Percentiles rank a stretch among this genome's conserved stretches.
These are phyloP conservation scores for Coniophora puteana DNA, from an alignment of 1,284 basidiomycete genomes.

Conservation along the genomic window DNA sequence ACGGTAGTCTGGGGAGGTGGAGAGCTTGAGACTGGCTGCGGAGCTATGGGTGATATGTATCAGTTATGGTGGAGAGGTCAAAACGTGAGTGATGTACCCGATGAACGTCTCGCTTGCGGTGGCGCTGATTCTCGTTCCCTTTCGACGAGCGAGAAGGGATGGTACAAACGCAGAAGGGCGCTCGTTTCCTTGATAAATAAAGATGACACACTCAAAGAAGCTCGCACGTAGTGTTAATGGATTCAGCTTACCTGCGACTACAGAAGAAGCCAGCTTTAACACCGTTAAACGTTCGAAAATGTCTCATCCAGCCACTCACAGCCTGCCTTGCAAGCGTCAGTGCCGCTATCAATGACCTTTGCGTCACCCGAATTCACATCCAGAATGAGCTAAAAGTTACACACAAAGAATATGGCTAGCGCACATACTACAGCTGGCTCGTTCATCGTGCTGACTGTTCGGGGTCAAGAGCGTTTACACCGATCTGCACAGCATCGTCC, in stretches of 20 bases:
- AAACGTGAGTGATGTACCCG: constrained; percentile 87
- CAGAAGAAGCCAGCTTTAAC: constrained; percentile 13
- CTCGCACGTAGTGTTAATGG: neutral
- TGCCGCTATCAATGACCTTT: constrained; percentile 86
- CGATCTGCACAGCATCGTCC: too few relatives aligned
- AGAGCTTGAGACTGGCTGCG: too few relatives aligned
- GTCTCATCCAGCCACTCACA: constrained; percentile 52
- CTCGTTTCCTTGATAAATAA: too few relatives aligned
- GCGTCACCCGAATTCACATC: too few relatives aligned
- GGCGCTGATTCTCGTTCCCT: constrained; percentile 93
- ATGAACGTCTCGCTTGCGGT: too few relatives aligned
- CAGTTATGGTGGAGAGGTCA: constrained; percentile 67
- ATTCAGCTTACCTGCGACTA: constrained; percentile 19
- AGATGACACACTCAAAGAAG: too few relatives aligned
- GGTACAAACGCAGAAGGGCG: constrained; percentile 30
- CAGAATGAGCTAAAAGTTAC: too few relatives aligned
- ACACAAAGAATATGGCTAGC: too few relatives aligned
- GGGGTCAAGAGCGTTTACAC: too few relatives aligned
- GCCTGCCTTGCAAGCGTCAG: constrained; percentile 92
- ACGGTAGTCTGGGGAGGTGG: too few relatives aligned
- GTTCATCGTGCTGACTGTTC: too few relatives aligned
- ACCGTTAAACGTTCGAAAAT: constrained; percentile 12
- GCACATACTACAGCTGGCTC: too few relatives aligned
- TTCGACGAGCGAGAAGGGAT: constrained; percentile 89
- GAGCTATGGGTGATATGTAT: constrained; percentile 1